Conservation (phyloP, 345 rosid genomes). For the Aethionema arabicum region DNA sequence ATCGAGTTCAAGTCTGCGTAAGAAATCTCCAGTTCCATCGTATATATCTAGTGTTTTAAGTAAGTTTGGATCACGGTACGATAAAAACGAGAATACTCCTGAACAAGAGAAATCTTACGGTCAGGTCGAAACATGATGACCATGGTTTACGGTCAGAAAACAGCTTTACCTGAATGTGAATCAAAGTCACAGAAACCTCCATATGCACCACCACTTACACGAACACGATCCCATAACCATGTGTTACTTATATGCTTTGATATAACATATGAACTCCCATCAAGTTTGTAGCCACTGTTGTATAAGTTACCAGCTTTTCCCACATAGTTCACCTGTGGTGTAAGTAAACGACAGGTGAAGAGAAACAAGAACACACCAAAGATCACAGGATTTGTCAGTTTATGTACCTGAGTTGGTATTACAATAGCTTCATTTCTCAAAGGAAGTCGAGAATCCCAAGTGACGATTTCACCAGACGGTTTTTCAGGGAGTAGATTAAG, state of each 20-base stretch:
- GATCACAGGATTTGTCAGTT: neutral
- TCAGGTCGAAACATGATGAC: slow-evolving; percentile 18
- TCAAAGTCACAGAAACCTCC: slow-evolving; percentile 85
- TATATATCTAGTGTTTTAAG: slow-evolving; percentile 74
- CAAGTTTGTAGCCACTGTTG: slow-evolving; percentile 61
- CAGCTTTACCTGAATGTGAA: slow-evolving; percentile 59
- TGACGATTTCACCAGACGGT: slow-evolving; percentile 42
- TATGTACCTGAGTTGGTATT: slow-evolving; percentile 80
- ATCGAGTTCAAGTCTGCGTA: slow-evolving; percentile 70
- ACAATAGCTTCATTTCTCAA: slow-evolving; percentile 82
- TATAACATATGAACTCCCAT: slow-evolving; percentile 79
- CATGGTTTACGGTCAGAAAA: neutral
- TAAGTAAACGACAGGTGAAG: neutral
- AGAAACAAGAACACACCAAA: neutral
- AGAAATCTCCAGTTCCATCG: slow-evolving; percentile 74
- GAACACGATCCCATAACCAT: slow-evolving; percentile 89
- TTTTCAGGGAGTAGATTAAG: slow-evolving; percentile 81
- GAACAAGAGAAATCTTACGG: slow-evolving; percentile 21
- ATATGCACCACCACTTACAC: slow-evolving; percentile 87
- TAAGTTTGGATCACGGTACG: slow-evolving; percentile 86
- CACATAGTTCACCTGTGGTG: slow-evolving; percentile 70
- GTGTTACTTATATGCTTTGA: slow-evolving; percentile 69
- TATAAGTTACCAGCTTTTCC: slow-evolving; percentile 77
- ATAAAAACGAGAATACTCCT: slow-evolving; percentile 75
- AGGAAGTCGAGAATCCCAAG: slow-evolving; percentile 67